A percentile compares a stretch with the other conserved stretches of the same genome.
phyloP scores from a whole-genome alignment of 2,329 filamentous ascomycete genomes.

The Blumeria hordei region DNA sequence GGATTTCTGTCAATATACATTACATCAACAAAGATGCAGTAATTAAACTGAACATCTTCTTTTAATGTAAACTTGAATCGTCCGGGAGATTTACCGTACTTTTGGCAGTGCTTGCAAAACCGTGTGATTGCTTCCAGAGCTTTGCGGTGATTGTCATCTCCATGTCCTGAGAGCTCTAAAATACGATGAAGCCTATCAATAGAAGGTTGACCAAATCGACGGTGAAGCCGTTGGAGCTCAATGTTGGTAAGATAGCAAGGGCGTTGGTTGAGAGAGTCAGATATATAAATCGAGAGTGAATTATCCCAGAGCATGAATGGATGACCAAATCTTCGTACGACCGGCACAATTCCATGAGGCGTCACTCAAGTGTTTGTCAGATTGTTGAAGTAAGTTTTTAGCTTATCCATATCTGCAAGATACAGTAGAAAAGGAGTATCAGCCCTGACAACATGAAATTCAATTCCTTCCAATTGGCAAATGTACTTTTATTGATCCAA shows the following conservation, averaged over 20 bases:
- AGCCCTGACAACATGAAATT: no score
- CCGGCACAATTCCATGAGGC: background rate
- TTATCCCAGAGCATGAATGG: no score
- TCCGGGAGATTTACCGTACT: no score
- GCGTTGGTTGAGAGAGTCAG: no score
- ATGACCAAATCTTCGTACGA: background rate
- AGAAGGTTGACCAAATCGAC: background rate
- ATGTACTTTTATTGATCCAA: no score
- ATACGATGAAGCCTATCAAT: background rate
- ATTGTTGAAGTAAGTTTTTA: background rate
- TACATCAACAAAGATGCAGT: slow-evolving; percentile 2
- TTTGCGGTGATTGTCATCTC: no score
- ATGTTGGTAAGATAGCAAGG: background rate
- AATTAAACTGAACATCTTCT: background rate
- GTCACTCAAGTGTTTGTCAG: background rate
- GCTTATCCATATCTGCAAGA: background rate
- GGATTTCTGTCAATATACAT: slow-evolving; percentile 1
- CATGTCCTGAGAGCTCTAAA: background rate
- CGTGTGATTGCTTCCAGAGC: no score
- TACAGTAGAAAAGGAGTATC: no score
- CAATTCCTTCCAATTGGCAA: no score
- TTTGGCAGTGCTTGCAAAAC: no score
- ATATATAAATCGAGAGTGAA: no score
- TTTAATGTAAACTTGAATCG: background rate
- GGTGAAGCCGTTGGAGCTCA: background rate